Base-by-base conservation (phyloP, 148 eudicot species). In the Chenopodium berlandieri region DNA sequence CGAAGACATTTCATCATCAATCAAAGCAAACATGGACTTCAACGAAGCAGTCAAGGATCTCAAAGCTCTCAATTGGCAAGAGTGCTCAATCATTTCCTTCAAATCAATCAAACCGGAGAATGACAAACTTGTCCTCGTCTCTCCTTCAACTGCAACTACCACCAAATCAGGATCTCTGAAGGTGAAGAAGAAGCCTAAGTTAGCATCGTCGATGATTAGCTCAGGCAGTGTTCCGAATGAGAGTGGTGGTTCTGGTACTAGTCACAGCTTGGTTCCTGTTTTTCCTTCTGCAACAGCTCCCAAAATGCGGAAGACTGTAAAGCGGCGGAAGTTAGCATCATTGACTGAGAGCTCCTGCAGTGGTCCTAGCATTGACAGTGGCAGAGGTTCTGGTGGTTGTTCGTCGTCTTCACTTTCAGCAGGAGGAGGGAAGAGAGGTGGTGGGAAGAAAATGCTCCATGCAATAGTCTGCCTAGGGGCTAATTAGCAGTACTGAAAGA, bases 11-110 rank as follows among this genome's bases (percentile, higher is more conserved):
- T 82, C 91, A 48, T 79, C 92, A 12, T 48, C 83, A 75, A 20
- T 3, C 52, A 46, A 73, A 60, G 87, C 89, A 23, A 58, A 47
- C 37, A 75, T 89, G 48, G 48, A 85, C 7, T 73, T 88, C 27
- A 63, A 78, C 5, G 93, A 92, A n/a, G 86, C 75, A 54, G 76
- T 84, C 79, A 87, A 81, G 56, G 83, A 48, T 77, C 83, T 91
- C 20, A 72, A 52, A 23, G 30, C 80, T 60, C 92, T 90, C 74
- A 80, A 86, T 23, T 90, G 92, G 94, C 91, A 87, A 78, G 90
- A 87, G 60, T 90, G 90, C 77, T 85, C 82, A 1, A 72, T 87
- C 78, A 86, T 84, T 25, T 87, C 91, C 23, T 72, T 90, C 78
- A 78, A 73, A 80, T 79, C 88, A 31, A 37, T 91, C 83, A 86